phyloP scores from a whole-genome alignment of 495 filamentous ascomycete species.

The Terfezia boudieri region DNA sequence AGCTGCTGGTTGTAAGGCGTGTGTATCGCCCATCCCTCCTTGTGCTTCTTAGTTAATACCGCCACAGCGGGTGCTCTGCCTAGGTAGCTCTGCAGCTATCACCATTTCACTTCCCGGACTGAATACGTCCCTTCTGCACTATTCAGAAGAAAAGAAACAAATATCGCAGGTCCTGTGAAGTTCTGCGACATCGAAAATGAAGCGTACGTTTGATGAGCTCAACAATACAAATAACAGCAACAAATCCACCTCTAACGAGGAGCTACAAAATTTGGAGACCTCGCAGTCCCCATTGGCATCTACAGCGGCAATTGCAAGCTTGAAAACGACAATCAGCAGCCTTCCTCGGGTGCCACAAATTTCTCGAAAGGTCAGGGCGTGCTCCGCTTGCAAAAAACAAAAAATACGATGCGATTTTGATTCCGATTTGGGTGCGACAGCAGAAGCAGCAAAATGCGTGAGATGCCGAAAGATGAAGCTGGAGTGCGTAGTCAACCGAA shows the following conservation, averaged over 20 bases:
- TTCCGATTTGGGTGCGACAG: conserved; percentile 1
- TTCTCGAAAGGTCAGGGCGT: conserved; percentile 17
- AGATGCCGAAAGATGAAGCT: conserved; percentile 20
- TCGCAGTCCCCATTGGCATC: too few relatives aligned
- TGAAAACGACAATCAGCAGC: not conserved
- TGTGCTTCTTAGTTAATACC: too few relatives aligned
- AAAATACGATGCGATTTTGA: conserved; percentile 22
- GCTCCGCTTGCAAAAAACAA: conserved; percentile 21
- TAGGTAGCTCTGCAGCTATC: too few relatives aligned
- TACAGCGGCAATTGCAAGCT: not conserved
- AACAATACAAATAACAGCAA: not conserved
- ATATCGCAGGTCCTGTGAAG: too few relatives aligned
- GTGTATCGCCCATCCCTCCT: too few relatives aligned
- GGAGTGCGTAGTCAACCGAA: conserved; percentile 21
- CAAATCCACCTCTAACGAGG: not conserved
- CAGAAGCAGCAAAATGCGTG: conserved; percentile 17
- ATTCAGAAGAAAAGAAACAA: too few relatives aligned
- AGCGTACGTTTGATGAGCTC: not conserved
- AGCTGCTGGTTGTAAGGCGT: too few relatives aligned
- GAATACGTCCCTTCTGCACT: too few relatives aligned
- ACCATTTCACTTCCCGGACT: too few relatives aligned
- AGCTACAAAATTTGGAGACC: too few relatives aligned
- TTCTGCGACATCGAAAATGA: not conserved
- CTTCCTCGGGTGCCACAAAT: conserved; percentile 15
- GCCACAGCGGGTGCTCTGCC: too few relatives aligned